Evolutionary conservation across 805 yeast species (phyloP), one percentile per base, ranked within the genome.

Genomic region (Candida chilensis): DNA sequence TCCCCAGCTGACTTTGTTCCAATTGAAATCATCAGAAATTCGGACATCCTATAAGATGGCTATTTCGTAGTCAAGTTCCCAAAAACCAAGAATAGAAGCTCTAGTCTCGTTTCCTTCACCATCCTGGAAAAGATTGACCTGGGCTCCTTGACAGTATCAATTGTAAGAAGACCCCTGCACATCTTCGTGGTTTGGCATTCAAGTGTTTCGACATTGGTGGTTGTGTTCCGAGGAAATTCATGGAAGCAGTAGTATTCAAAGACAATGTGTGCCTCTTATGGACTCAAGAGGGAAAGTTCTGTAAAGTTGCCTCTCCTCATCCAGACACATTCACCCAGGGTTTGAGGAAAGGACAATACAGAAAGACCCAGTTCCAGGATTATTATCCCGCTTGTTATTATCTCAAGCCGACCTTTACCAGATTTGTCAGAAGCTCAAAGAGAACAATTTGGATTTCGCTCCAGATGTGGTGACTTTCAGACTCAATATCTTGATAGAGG

Each of bases 371-470:
- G 16, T 51, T 51, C 29, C 58, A 52, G 27, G 57, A 50, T 28
- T 51, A 51, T 25, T 52, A 36, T 30, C 57, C 58, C 1, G 20
- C 50, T 16, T 52, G 17, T 27, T 50, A 33, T 36, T 45, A 24
- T 42, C 50, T 4, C 34, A 35, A 17, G 50, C 40, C 22, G 46
- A 48, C 14, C 27, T 40, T 17, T 37, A 32, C 18, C 27, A 47
- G 18, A 37, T 37, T 21, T 21, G 24, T 5, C 31, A 32, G 13
- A 15, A 44, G 4, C 10, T 7, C 11, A 25, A 25, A 16, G 21
- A 32, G 17, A 37, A 33, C 5, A 39, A 37, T 3, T 35, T 16
- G 20, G 45, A 3, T 52, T 50, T 39, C 28, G 58, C 18, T 50
- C 54, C 3, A 52, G 50, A 30, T 19, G 30, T 31, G 3, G 16